phyloP scores from a whole-genome alignment of 1,284 basidiomycete genomes.

The Fomitopsis betulina region DNA sequence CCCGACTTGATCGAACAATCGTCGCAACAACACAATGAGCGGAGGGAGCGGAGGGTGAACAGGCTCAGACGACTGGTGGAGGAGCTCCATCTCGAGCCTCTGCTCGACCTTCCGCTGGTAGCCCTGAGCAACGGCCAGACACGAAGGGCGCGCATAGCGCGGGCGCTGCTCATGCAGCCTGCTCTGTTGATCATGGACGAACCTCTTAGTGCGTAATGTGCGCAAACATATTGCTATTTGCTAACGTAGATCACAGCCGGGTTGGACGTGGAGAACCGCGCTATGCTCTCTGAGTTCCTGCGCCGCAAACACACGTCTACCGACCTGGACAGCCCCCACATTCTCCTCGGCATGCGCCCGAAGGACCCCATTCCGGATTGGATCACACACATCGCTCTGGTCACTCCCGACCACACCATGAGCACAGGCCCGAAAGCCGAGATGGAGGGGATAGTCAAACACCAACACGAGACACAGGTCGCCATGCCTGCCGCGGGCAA shows the following conservation, averaged over 20 bases:
- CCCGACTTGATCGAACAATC: conserved; percentile 31
- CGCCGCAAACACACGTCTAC: conserved; percentile 48
- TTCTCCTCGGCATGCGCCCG: conserved; percentile 78
- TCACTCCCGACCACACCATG: conserved; percentile 34
- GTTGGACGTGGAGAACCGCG: conserved; percentile 59
- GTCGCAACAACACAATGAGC: conserved; percentile 13
- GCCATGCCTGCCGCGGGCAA: background rate
- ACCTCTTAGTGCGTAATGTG: conserved; percentile 59
- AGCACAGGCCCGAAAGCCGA: conserved; percentile 25
- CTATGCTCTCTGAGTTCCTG: conserved; percentile 55
- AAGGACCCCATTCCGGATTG: conserved; percentile 83
- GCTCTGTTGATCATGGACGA: conserved; percentile 81
- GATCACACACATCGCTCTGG: conserved; percentile 72
- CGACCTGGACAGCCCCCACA: conserved; percentile 39
- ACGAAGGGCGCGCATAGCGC: conserved; percentile 78
- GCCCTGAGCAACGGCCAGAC: conserved; percentile 93
- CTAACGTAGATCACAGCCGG: conserved; percentile 51
- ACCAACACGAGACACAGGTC: background rate
- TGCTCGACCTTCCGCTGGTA: conserved; percentile 80
- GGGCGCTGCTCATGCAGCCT: conserved; percentile 69
- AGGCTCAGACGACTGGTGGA: conserved; percentile 48
- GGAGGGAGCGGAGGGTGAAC: conserved; percentile 23
- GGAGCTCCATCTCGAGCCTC: conserved; percentile 48
- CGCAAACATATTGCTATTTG: background rate
- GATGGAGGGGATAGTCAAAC: conserved; percentile 6